Conservation (phyloP, 345 rosid species). For the Gossypium turneri region DNA sequence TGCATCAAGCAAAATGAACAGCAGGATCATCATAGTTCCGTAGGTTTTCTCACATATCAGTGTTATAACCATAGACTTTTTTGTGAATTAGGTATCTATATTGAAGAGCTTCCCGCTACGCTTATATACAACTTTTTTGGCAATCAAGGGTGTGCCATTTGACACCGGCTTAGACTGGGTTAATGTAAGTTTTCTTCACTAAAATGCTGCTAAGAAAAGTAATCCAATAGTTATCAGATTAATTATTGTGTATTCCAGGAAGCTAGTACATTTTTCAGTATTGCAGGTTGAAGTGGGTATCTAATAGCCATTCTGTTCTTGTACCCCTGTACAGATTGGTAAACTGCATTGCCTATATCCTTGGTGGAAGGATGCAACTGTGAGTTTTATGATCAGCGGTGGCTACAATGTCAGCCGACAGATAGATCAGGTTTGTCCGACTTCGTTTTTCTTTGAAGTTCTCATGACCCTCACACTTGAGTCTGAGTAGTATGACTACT, state of each 20-base stretch:
- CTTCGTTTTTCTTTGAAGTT: not conserved
- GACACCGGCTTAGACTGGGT: conserved; percentile 69
- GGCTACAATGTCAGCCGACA: conserved; percentile 65
- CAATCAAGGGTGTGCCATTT: conserved; percentile 50
- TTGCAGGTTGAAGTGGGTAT: conserved; percentile 6
- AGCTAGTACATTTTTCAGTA: not conserved
- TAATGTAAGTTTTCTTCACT: conserved; percentile 44
- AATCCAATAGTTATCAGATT: not conserved
- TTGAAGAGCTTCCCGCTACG: conserved; percentile 77
- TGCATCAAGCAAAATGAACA: not conserved
- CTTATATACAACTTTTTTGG: conserved; percentile 50
- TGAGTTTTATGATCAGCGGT: conserved; percentile 79
- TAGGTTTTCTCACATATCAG: not conserved
- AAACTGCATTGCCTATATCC: conserved; percentile 78
- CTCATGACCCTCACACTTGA: no score
- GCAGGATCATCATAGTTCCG: not conserved
- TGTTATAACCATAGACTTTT: conserved; percentile 4
- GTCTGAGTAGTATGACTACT: not conserved
- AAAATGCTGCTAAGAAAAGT: not conserved
- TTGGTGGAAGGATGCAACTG: conserved; percentile 94
- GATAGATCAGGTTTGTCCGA: conserved; percentile 50
- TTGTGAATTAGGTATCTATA: conserved; percentile 47
- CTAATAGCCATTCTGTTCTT: conserved; percentile 6
- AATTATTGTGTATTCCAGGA: not conserved
- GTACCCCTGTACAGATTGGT: conserved; percentile 54